Percentiles rank a stretch among this genome's conserved stretches.
phyloP scores from a whole-genome alignment of 345 rosid genomes.

The Lagerstroemia speciosa region DNA sequence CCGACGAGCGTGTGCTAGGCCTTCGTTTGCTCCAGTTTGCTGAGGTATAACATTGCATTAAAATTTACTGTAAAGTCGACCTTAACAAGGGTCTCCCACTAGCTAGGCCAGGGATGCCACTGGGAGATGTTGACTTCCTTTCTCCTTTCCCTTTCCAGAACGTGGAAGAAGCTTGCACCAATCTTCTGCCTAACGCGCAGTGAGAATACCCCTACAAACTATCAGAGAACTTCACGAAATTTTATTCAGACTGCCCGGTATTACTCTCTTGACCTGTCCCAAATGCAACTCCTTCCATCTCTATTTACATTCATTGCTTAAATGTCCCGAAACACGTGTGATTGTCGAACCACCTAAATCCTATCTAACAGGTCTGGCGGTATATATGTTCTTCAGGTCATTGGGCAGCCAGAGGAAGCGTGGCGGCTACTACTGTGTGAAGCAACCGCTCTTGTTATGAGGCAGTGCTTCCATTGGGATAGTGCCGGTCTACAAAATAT shows the following conservation, averaged over 20 bases:
- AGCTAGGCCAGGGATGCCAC: neutral
- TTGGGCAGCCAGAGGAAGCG: slow-evolving; percentile 67
- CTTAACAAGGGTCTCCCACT: neutral
- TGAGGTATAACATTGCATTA: slow-evolving; percentile 34
- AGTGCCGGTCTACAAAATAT: slow-evolving; percentile 78
- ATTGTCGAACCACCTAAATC: neutral
- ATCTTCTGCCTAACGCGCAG: slow-evolving; percentile 56
- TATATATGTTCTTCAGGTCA: slow-evolving; percentile 52
- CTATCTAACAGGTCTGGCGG: neutral
- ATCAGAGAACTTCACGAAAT: slow-evolving; percentile 62
- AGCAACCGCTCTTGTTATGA: slow-evolving; percentile 85
- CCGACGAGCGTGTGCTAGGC: slow-evolving; percentile 64
- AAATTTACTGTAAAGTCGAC: neutral
- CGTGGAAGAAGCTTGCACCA: slow-evolving; percentile 75
- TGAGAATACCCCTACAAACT: slow-evolving; percentile 74
- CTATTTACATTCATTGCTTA: neutral
- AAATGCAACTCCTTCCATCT: neutral
- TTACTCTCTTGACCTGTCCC: neutral
- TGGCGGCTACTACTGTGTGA: slow-evolving; percentile 78
- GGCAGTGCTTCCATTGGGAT: slow-evolving; percentile 81
- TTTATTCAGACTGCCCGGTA: slow-evolving; percentile 77
- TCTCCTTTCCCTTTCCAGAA: slow-evolving; percentile 29
- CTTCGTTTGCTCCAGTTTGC: slow-evolving; percentile 83
- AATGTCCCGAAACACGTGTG: too few relatives aligned
- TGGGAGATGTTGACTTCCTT: neutral